Base-by-base conservation (phyloP, 2,329 filamentous ascomycete species). In the Bimuria novae-zelandiae region DNA sequence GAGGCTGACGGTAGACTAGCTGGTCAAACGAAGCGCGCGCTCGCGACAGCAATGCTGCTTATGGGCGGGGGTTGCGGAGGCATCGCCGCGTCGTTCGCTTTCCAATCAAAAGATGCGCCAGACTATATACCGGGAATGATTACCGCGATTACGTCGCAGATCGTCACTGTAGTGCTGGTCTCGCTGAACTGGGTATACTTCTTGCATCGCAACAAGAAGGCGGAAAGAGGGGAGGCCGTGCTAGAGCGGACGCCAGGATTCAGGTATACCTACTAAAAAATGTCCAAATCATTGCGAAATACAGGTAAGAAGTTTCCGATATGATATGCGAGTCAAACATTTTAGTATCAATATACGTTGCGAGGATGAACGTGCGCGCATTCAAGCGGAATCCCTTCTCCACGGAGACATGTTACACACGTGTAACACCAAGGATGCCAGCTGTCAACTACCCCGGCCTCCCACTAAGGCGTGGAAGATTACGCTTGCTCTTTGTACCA, bases 11-110 rank as follows among this genome's bases (percentile, higher is more conserved):
- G 8, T 11, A 12, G 7, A 23, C 16, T 35, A 57, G 55, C 55
- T 32, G 55, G 55, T 16, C 55, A 57, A 40, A 57, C 55, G 8
- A 57, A 57, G 48, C 46, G 55, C 5, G 55, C 55, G 7, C 49
- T 57, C 2, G 55, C 55, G 1, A 57, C 55, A 12, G 48, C 55
- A 2, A 57, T 57, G 55, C 43, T 57, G 11, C 48, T 57, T 11
- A 57, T 57, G 55, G 55, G 55, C 30, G 55, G 55, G 7, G 55
- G 55, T 5, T 54, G 51, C 29, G 55, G 55, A 12, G 55, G 55
- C 23, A 57, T 57, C 27, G 51, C 43, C 6, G 55, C 55, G 7
- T 49, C 51, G 11, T 57, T 57, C 35, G 51, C 44, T 14, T 57
- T 57, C 27, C 51, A 47, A n/a, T 52, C 52, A n/a, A 51, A 57